Evolutionary conservation across 352 stramenopile genomes (phyloP).

Genomic region (Phytophthora parvispora): DNA sequence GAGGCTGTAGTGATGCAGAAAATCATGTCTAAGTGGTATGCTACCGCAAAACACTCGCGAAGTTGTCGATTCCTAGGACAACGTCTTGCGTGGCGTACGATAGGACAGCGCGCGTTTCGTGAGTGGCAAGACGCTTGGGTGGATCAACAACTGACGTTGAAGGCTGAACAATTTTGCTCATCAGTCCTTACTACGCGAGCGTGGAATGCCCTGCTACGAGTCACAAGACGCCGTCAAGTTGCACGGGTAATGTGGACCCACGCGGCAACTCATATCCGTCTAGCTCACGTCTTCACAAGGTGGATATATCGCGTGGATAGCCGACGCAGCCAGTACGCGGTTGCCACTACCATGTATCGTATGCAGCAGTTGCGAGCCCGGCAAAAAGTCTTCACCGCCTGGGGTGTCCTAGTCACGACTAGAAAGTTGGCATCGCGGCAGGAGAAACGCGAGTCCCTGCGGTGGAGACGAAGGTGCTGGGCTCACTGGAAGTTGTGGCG

Average conservation of each 20-base stretch:
- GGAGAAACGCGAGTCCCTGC: constrained; percentile 2
- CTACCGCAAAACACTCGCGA: background rate
- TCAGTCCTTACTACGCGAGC: constrained; percentile 11
- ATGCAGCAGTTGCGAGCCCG: constrained; percentile 26
- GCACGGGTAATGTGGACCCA: constrained; percentile 34
- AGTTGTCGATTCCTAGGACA: constrained; percentile 11
- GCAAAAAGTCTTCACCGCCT: constrained; percentile 21
- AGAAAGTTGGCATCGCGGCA: constrained; percentile 1
- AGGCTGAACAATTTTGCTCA: constrained; percentile 23
- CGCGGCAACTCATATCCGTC: constrained; percentile 15
- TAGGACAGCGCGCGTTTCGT: constrained; percentile 25
- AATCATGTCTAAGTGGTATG: constrained; percentile 16
- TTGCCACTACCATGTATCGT: constrained; percentile 22
- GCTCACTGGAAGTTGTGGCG: constrained; percentile 34
- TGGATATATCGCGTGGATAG: constrained; percentile 13
- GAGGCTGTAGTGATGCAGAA: constrained; percentile 28
- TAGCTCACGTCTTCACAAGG: constrained; percentile 1
- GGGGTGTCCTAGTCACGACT: constrained; percentile 5
- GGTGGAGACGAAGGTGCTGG: constrained; percentile 29
- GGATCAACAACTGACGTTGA: constrained; percentile 15
- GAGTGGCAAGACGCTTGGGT: constrained; percentile 16
- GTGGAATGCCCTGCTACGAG: constrained; percentile 27
- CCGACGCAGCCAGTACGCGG: constrained; percentile 14
- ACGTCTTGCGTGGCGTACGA: constrained; percentile 11
- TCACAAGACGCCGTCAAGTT: constrained; percentile 39